These are phyloP conservation scores for Glaciozyma antarctica DNA, from an alignment of 768 basidiomycete genomes.

Conservation along the genomic window DNA sequence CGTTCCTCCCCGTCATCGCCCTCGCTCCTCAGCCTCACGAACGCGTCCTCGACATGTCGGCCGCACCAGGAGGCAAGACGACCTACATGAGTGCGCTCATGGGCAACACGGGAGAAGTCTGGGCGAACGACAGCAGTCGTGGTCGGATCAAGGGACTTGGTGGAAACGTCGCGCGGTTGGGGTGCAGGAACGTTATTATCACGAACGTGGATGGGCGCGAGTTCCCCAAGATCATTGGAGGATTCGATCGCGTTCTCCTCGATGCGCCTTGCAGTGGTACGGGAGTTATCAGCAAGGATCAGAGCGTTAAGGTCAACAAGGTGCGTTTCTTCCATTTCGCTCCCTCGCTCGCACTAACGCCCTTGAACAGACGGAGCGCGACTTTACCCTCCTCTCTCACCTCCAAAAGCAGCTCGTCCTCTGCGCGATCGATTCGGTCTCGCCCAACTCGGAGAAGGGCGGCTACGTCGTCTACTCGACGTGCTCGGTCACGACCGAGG, in stretches of 20 bases:
- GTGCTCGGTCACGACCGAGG: slow-evolving; percentile 94
- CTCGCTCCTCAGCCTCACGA: slow-evolving; percentile 86
- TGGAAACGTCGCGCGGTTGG: slow-evolving; percentile 90
- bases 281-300: slow-evolving; percentile 95
- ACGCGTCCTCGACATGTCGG: slow-evolving; percentile 95
- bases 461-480: slow-evolving; percentile 88
- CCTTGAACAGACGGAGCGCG: slow-evolving; percentile 67
- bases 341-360: not conserved
- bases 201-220: slow-evolving; percentile 96
- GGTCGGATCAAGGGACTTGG: slow-evolving; percentile 88
- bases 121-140: slow-evolving; percentile 95
- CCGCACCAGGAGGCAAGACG: slow-evolving; percentile 94
- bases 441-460: slow-evolving; percentile 77
- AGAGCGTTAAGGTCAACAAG: slow-evolving; percentile 97
- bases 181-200: slow-evolving; percentile 94
- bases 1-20: slow-evolving; percentile 97
- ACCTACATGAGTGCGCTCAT: slow-evolving; percentile 94
- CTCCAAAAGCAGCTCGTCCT: slow-evolving; percentile 96
- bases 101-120: slow-evolving; percentile 95
- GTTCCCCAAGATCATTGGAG: slow-evolving; percentile 97
- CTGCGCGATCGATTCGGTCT: slow-evolving; percentile 93
- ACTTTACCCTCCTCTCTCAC: slow-evolving; percentile 91
- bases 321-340: slow-evolving; percentile 43
- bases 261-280: slow-evolving; percentile 98
- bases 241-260: slow-evolving; percentile 91